phyloP scores from a whole-genome alignment of 352 stramenopile genomes.

The Pythium monospermum region DNA sequence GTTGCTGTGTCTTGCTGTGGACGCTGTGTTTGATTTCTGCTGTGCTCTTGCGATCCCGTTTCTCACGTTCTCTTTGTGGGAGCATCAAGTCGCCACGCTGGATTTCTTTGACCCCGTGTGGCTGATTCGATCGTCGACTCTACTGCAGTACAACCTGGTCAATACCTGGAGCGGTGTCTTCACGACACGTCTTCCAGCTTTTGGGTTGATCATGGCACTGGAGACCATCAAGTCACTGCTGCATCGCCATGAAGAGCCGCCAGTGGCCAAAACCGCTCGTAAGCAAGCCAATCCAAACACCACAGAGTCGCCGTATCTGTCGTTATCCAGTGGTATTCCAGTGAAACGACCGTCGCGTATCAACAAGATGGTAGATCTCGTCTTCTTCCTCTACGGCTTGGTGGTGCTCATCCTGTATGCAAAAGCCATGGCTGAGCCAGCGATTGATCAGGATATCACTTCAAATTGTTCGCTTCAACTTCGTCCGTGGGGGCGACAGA shows the following conservation, averaged over 20 bases:
- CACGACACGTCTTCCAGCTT: conserved; percentile 17
- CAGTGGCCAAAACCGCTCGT: neutral
- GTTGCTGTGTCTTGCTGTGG: conserved; percentile 17
- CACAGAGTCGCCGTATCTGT: no score
- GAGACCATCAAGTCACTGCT: conserved; percentile 21
- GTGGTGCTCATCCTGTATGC: conserved; percentile 15
- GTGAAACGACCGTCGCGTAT: conserved; percentile 6
- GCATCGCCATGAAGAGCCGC: neutral
- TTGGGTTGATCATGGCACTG: conserved; percentile 14
- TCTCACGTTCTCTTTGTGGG: conserved; percentile 20
- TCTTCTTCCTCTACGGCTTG: conserved; percentile 15
- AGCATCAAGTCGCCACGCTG: conserved; percentile 17
- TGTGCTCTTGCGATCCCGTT: conserved; percentile 25
- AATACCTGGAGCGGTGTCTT: conserved; percentile 18
- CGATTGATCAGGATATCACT: conserved; percentile 4
- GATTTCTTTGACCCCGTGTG: conserved; percentile 21
- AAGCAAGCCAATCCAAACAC: neutral
- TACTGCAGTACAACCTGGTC: conserved; percentile 22
- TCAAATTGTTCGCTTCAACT: conserved; percentile 18
- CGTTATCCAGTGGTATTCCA: no score
- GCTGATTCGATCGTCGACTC: conserved; percentile 19
- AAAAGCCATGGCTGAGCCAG: conserved; percentile 11
- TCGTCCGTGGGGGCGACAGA: conserved; percentile 13
- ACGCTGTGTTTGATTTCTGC: conserved; percentile 26
- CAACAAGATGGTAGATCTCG: conserved; percentile 2